Base-by-base conservation (phyloP, 257 asterid genomes). In the Salvia splendens region DNA sequence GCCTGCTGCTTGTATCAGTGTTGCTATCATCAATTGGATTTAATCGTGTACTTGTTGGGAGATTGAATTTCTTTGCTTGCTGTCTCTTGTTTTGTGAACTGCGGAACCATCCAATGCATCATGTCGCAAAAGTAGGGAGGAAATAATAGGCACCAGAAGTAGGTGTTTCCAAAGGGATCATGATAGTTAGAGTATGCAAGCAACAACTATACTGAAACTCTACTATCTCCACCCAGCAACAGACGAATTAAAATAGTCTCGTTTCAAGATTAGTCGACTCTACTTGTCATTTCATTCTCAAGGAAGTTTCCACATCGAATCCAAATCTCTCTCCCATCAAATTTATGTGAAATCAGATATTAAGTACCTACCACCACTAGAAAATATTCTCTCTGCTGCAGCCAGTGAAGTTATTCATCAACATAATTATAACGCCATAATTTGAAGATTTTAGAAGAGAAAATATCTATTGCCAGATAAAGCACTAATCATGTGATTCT, bases 1-100 rank as follows among this genome's bases (percentile, higher is more conserved):
- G 67, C 50, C 69, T 55, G 61, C 50, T 73, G 65, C 64, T 81
- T 50, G 73, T 67, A 72, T 58, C 81, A 79, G 84, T 70, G 57
- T 70, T 77, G 48, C 77, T 80, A 46, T 78, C 86, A 52, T 73
- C 81, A 51, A 61, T 75, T 7, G 74, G 72, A 74, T 68, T 83
- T 16, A 77, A 16, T 69, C 75, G 78, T 63, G 72, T 79, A 56
- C 73, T 73, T 63, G 74, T 65, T 5, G 84, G 86, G 7, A 64
- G 73, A 62, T 77, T 73, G 74, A 73, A 48, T 70, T 84, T 88
- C 96, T 86, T 93, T 14, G 71, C 56, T 20, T 72, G 83, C 33
- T 86, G 89, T 73, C 78, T 86, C 82, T 83, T 90, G 50, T 74
- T 83, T 53, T 86, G 92, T 60, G 75, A 77, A 69, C 99, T 90